phyloP scores from a whole-genome alignment of 2,329 filamentous ascomycete species.

The Aspergillus clavatus region DNA sequence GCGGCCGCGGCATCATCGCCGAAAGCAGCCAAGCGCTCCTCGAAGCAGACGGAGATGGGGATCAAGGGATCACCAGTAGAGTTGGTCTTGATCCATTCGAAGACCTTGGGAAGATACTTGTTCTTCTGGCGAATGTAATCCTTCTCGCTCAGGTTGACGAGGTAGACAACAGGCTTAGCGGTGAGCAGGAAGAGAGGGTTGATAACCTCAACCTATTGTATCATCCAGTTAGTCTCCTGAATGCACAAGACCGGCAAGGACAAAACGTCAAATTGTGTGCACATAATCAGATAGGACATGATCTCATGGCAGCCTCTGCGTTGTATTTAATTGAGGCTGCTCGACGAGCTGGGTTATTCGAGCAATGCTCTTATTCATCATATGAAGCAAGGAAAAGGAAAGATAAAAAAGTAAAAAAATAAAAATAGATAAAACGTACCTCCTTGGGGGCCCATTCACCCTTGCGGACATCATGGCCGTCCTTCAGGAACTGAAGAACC shows the following conservation, averaged over 20 bases:
- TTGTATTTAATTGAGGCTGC: slow-evolving; percentile 65
- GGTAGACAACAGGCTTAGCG: slow-evolving; percentile 93
- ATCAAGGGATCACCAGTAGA: slow-evolving; percentile 84
- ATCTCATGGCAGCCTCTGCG: slow-evolving; percentile 83
- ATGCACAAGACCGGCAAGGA: slow-evolving; percentile 11
- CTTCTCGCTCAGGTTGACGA: slow-evolving; percentile 94
- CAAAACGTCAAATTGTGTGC: slow-evolving; percentile 13
- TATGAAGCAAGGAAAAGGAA: slow-evolving; percentile 41
- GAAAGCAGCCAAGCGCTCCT: slow-evolving; percentile 82
- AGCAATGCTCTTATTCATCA: slow-evolving; percentile 99
- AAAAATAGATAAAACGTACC: slow-evolving; percentile 53
- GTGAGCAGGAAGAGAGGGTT: slow-evolving; percentile 93
- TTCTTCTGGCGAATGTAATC: slow-evolving; percentile 99
- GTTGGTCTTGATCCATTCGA: slow-evolving; percentile 91
- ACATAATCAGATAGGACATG: slow-evolving; percentile 65
- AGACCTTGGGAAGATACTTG: slow-evolving; percentile 92
- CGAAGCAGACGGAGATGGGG: slow-evolving; percentile 85
- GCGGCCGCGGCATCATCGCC: slow-evolving; percentile 69
- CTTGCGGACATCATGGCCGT: slow-evolving; percentile 90
- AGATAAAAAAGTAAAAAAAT: slow-evolving; percentile 15
- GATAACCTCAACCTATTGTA: slow-evolving; percentile 83
- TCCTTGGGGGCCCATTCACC: slow-evolving; percentile 88
- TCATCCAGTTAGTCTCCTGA: slow-evolving; percentile 16
- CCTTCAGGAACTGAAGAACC: slow-evolving; percentile 74
- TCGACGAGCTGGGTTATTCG: slow-evolving; percentile 99